Base-by-base conservation (phyloP, 257 asterid species). In the Fraxinus pennsylvanica region DNA sequence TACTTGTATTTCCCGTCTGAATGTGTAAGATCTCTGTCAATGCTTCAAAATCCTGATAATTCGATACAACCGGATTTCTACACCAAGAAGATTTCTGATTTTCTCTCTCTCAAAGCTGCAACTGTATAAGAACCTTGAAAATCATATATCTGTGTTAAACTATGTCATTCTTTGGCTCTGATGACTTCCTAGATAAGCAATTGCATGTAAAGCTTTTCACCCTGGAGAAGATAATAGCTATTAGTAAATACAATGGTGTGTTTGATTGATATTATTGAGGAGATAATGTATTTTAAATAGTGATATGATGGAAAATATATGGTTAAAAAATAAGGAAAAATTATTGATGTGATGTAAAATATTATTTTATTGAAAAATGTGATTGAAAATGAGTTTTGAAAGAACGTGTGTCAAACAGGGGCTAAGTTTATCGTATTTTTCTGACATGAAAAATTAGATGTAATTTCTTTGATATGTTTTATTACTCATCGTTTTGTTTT, bases 61-160 rank as follows among this genome's bases (percentile, higher is more conserved):
- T 69, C 85, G 35, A 90, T 90, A 78, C 98, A 90, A 32, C 99
- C 99, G 6, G 97, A 91, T 85, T 95, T 89, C 86, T 95, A 90
- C 92, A 90, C 98, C 72, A 87, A 87, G 88, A 87, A 90, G 94
- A 92, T 95, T 54, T 90, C 99, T 9, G 96, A 92, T 86, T 90
- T 91, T 80, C 91, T 90, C 21, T 90, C 21, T 88, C 98, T 92
- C 79, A 92, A 88, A 86, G 90, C 97, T 61, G 90, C 97, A 65
- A 69, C 91, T 1, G 89, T 90, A 47, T 87, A 81, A 82, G 15
- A 52, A n/a, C 35, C 47, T 1, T 36, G 32, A 10, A 75, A 50
- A 70, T 66, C 80, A 78, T 74, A 30, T 63, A 76, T 30, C 41
- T 33, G 8, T 14, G 33, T 69, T 19, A 38, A 32, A 76, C 65